Base-by-base conservation (phyloP, 2,329 filamentous ascomycete genomes). In the Fusarium newnesense region DNA sequence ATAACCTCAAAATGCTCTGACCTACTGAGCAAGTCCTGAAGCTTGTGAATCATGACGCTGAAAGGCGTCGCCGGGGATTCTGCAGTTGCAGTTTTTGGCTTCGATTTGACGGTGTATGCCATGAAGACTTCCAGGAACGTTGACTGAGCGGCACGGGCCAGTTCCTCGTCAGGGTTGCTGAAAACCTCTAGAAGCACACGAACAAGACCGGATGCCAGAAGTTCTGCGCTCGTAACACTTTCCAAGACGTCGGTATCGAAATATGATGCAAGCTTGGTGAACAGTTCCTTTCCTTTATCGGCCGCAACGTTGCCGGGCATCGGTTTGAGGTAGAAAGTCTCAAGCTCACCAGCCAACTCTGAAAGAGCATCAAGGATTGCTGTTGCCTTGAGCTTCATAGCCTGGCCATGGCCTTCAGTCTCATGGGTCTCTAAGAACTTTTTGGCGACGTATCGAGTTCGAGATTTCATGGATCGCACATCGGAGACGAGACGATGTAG, bases 1-100 rank as follows among this genome's bases (percentile, higher is more conserved):
- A 97, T 90, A 49, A 99, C 96, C 80, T 99, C 96, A 77, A 98
- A 99, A 85, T 98, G 95, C 85, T 99, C 96, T 39, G 96, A 97
- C 75, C 96, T 92, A 85, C 96, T 99, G 64, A 99, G 89, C 65
- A 99, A 86, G 83, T 99, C 96, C 83, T 99, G 96, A 37, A 99
- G 87, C 82, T 99, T 99, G 81, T 95, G 93, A 44, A 97, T 92
- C 81, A 99, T 87, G 59, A 97, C 90, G 78, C 95, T 96, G 81
- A 98, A 97, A 2, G 95, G 92, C 0, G 96, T 97, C 0, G 91
- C 88, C 6, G 94, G 91, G 16, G 92, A 93, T 62, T 93, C 90
- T 18, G 87, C 87, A 39, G 87, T 90, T 9, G 89, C 88, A 21
- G 90, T 91, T 79, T 90, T 91, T 30, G 86, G 84, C 77, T 89